Base-by-base conservation (phyloP, 257 asterid species). In the Lantana camara region DNA sequence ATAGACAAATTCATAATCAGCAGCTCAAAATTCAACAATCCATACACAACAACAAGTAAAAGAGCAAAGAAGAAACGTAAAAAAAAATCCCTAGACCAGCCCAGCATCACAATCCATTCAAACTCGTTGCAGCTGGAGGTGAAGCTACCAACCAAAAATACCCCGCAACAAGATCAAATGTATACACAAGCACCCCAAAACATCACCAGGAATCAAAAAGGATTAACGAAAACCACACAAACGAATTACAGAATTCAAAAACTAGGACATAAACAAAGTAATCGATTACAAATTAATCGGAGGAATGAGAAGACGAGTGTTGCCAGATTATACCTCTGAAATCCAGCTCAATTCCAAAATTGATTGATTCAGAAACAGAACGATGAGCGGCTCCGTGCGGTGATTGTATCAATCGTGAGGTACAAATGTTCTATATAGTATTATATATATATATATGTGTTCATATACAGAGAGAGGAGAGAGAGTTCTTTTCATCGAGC, bases 21-120 rank as follows among this genome's bases (percentile, higher is more conserved):
- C 51, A 22, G 24, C 12, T 66, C 37, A 54, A 21, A 48, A n/a
- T n/a, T 9, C 15, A 52, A 37, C 3, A 56, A 34, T 40, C 51
- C 68, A 63, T 47, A 63, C 30, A 19, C 3, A 59, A 69, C 54
- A 54, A 49, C 1, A 14, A 65, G 7, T 27, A 17, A 49, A 22
- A 41, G 9, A 41, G 20, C 9, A 62, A 13, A 17, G 21, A 1
- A 13, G 15, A 35, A 42, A 16, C 12, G 46, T 3, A 20, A 49
- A 20, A 49, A 60, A 14, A 62, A 70, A 70, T 56, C 70, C 75
- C 73, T 61, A 70, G 11, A 64, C 64, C 75, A 74, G 77, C 77
- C 67, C 66, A 57, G 49, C 54, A 51, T 60, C 61, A 66, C 41
- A 30, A 61, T 61, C 64, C 69, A 55, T 55, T 44, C 58, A 34